phyloP scores from a whole-genome alignment of 129 eudicot genomes.

The Logfia minima region DNA sequence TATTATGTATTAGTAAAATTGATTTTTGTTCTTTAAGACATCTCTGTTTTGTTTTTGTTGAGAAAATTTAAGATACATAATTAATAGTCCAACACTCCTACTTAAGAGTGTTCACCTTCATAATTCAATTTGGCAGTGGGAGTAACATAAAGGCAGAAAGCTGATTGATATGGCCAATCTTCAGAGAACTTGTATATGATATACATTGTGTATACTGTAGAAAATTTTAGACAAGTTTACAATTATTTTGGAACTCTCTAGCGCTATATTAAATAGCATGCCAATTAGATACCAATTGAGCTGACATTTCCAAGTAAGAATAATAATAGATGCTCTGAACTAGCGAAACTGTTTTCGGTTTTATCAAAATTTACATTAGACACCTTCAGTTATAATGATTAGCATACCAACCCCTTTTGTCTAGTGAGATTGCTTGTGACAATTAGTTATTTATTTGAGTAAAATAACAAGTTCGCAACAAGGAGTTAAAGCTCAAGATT shows the following conservation, averaged over 20 bases:
- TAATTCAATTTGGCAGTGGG: background rate
- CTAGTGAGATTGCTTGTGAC: background rate
- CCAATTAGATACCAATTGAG: too few relatives aligned
- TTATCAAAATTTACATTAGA: background rate
- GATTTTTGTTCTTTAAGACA: background rate
- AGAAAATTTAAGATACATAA: background rate
- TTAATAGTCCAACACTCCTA: conserved; percentile 6
- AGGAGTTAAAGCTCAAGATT: background rate
- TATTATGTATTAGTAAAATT: too few relatives aligned
- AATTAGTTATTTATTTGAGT: background rate
- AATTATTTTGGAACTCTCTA: too few relatives aligned
- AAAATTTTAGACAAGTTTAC: too few relatives aligned
- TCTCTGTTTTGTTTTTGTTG: background rate
- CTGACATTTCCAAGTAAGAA: too few relatives aligned
- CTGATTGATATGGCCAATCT: too few relatives aligned
- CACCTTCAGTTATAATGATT: too few relatives aligned
- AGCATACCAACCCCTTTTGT: too few relatives aligned
- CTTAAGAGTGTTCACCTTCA: background rate
- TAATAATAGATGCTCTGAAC: background rate
- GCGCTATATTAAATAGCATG: too few relatives aligned
- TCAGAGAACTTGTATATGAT: too few relatives aligned
- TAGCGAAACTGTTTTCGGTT: background rate
- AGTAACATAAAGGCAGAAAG: too few relatives aligned
- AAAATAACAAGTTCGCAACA: background rate
- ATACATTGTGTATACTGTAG: too few relatives aligned